Evolutionary conservation across 306 rosid species (phyloP), one percentile per base, ranked within the genome.

Genomic region (Vachellia pachyceras): DNA sequence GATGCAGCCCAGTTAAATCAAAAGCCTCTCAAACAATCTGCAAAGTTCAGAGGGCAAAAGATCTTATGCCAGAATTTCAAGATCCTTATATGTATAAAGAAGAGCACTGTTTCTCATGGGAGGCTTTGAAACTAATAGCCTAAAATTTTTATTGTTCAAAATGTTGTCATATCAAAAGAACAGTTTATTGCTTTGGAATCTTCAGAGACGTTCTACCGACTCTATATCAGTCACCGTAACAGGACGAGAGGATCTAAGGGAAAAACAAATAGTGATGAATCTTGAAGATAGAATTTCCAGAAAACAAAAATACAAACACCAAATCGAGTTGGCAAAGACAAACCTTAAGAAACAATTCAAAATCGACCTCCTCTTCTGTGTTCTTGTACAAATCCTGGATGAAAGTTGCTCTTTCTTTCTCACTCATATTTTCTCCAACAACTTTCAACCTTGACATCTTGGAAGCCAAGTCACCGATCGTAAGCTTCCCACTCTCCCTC

Each of bases 331-430:
- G 17, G 42, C 5, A 77, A 52, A 54, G 49, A 75, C 92, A 29
- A n/a, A 93, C 99, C 92, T 89, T 90, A 72, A 95, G 97, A 85
- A 95, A 95, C 83, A 90, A 84, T 85, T 95, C 99, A 81, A 91
- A 95, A 86, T 93, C 97, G 23, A 93, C 95, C 44, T 92, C 97
- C 6, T 95, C 93, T 58, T 93, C 97, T n/a, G 82, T 87, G 75
- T 88, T 92, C 82, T 82, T 91, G 85, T 93, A 84, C 82, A 90
- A 91, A 88, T 82, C 94, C 25, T 90, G 88, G 66, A 95, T 87
- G 60, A 84, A 87, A 44, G 97, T 90, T 64, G 93, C 89, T 85
- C 99, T 95, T 74, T 91, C 97, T 80, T 95, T 87, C 69, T 91
- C 99, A 14, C 94, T 92, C 47, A 95, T 89, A 91, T 86, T 91